These are phyloP conservation scores for Trypanosomatidae sp. DNA, from an alignment of 208 protist genomes.

Conservation along the genomic window DNA sequence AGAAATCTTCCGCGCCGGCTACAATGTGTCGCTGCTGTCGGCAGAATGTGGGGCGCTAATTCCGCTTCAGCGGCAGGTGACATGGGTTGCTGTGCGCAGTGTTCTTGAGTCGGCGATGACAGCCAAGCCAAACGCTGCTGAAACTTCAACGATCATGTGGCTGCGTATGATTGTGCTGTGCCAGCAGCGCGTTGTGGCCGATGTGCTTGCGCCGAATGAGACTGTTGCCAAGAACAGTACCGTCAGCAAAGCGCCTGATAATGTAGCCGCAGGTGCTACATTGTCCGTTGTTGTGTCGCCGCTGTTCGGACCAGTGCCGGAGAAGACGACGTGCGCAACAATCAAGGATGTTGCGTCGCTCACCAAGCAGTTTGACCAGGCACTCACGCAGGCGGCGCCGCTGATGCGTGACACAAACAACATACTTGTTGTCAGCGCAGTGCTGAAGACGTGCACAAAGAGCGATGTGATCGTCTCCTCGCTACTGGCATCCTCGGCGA, in stretches of 20 bases:
- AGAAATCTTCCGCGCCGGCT: slow-evolving; percentile 14
- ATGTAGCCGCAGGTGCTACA: too few relatives aligned
- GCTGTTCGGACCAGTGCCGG: slow-evolving; percentile 22
- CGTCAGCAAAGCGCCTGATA: too few relatives aligned
- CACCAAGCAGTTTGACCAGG: too few relatives aligned
- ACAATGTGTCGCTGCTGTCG: slow-evolving; percentile 26
- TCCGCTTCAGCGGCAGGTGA: slow-evolving; percentile 12
- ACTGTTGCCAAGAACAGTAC: too few relatives aligned
- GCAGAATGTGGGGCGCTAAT: slow-evolving; percentile 17
- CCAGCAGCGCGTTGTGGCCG: too few relatives aligned
- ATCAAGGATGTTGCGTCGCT: too few relatives aligned
- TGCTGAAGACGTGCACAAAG: slow-evolving; percentile 23
- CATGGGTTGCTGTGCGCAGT: slow-evolving; percentile 26
- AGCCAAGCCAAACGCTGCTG: too few relatives aligned
- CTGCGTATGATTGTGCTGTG: too few relatives aligned
- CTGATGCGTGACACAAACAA: slow-evolving; percentile 8
- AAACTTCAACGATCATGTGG: too few relatives aligned
- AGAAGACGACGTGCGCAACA: slow-evolving; percentile 11
- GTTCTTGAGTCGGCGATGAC: too few relatives aligned
- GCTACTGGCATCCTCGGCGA: slow-evolving; percentile 18
- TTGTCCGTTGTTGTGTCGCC: slow-evolving; percentile 40
- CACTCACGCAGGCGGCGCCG: slow-evolving; percentile 13
- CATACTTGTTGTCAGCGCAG: slow-evolving; percentile 26
- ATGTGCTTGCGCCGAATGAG: too few relatives aligned
- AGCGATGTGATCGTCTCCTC: slow-evolving; percentile 32